phyloP scores from a whole-genome alignment of 495 filamentous ascomycete species.

The Saxophila tyrrhenica region DNA sequence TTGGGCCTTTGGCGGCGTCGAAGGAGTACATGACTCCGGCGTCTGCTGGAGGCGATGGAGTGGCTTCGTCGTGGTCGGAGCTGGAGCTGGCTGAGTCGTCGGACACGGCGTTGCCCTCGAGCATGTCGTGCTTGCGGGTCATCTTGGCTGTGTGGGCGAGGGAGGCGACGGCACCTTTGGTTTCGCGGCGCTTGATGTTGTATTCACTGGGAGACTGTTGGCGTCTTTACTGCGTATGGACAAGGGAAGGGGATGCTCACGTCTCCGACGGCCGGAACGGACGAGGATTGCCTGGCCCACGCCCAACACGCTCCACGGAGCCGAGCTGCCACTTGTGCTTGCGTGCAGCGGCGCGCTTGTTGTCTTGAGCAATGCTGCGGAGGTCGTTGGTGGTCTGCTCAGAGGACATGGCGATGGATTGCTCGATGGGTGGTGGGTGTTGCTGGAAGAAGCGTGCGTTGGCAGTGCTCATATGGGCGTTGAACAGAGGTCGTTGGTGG shows the following conservation, averaged over 20 bases:
- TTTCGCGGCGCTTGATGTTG: slow-evolving; percentile 21
- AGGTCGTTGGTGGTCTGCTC: slow-evolving; percentile 31
- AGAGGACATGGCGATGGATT: slow-evolving; percentile 23
- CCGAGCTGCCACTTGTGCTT: slow-evolving; percentile 47
- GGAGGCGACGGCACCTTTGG: slow-evolving; percentile 28
- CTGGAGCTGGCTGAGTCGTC: slow-evolving; percentile 20
- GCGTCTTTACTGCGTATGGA: neutral
- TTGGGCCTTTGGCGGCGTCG: slow-evolving; percentile 35
- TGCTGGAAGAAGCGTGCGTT: neutral
- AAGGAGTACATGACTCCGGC: slow-evolving; percentile 38
- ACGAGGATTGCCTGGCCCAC: slow-evolving; percentile 11
- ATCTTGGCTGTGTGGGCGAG: slow-evolving; percentile 28
- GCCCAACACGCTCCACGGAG: slow-evolving; percentile 13
- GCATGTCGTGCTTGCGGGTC: slow-evolving; percentile 30
- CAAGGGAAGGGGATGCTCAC: slow-evolving; percentile 10
- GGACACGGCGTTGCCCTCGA: slow-evolving; percentile 12
- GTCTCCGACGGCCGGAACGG: slow-evolving; percentile 18
- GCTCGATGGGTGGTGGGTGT: neutral
- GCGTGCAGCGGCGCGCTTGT: slow-evolving; percentile 37
- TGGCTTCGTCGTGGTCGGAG: slow-evolving; percentile 34
- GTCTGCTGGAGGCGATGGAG: slow-evolving; percentile 32
- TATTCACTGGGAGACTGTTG: slow-evolving; percentile 4
- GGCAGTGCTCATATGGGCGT: no score
- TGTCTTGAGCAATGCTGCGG: slow-evolving; percentile 29
- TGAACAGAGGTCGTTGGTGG: neutral